Evolutionary conservation across 257 asterid genomes (phyloP), one percentile per base, ranked within the genome.

Genomic region (Avicennia marina): DNA sequence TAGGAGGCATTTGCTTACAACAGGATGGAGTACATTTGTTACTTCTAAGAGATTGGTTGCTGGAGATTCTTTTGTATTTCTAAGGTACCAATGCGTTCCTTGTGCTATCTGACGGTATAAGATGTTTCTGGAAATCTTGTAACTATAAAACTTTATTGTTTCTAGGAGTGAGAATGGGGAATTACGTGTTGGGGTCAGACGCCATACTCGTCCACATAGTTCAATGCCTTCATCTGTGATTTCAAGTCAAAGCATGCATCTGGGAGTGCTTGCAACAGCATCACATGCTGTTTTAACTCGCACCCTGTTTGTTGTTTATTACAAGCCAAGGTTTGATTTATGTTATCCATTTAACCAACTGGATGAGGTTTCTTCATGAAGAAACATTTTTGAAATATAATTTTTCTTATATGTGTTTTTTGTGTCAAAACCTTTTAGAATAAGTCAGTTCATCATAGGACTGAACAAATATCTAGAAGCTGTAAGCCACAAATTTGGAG

Each of bases 211-310:
- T 60, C 83, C 68, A 62, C 95, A 77, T 27, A 75, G 70, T 75
- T 75, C 95, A 21, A 77, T 86, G 76, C 94, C 90, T 2, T 81
- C 88, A 4, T 83, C 95, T 0, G 88, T 86, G 65, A 86, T 86
- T 53, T 86, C 95, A 47, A 86, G 95, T 54, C 95, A 83, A 48
- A 83, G 94, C n/a, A n/a, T n/a, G n/a, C n/a, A n/a, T n/a, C n/a
- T n/a, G n/a, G n/a, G n/a, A n/a, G n/a, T n/a, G n/a, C 90, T 86
- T 54, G 95, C 95, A 48, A 83, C 94, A 31, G 95, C 94, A 24
- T 81, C 88, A 42, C 94, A 86, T 66, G 94, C 95, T 9, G 71
- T 86, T 36, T 33, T 65, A 21, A 79, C 90, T 22, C 80, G 62
- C 49, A 79, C 94, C n/a, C 1, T 67, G 34, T 86, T 86, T 65